phyloP scores from a whole-genome alignment of 106 monocot species.

The Narthecium ossifragum region DNA sequence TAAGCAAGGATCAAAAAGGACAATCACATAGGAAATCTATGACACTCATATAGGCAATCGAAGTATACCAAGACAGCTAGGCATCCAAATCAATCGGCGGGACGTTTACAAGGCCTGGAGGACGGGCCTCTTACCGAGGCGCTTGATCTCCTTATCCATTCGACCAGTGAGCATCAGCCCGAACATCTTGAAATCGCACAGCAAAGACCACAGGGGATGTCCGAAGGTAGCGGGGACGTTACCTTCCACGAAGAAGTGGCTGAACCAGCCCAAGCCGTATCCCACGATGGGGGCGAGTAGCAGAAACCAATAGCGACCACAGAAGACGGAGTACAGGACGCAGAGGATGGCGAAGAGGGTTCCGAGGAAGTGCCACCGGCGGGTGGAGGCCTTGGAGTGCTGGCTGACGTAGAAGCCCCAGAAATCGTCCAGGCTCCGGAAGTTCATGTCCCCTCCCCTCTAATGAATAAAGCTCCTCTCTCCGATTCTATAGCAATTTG shows the following conservation, averaged over 20 bases:
- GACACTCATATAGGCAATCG: no score
- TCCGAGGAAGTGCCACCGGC: conserved; percentile 74
- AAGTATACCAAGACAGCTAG: no score
- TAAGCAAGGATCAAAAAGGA: no score
- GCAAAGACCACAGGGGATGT: conserved; percentile 68
- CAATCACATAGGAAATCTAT: no score
- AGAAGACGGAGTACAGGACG: conserved; percentile 26
- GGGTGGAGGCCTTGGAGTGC: conserved; percentile 68
- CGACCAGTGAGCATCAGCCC: conserved; percentile 65
- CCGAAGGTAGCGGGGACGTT: conserved; percentile 63
- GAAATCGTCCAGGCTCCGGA: conserved; percentile 63
- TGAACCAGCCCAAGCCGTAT: conserved; percentile 73
- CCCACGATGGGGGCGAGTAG: conserved; percentile 38
- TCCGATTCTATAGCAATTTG: no score
- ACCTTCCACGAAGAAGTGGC: conserved; percentile 80
- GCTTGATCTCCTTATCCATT: conserved; percentile 82
- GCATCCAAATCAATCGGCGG: no score
- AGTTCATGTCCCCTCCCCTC: conserved; percentile 25
- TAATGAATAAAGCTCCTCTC: no score
- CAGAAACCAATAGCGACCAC: conserved; percentile 23
- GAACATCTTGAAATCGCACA: conserved; percentile 81
- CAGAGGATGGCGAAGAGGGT: conserved; percentile 42
- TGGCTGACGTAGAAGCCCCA: conserved; percentile 71
- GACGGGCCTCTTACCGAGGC: conserved; percentile 65
- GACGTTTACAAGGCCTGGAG: conserved; percentile 36